phyloP scores from a whole-genome alignment of 768 basidiomycete genomes.

The Lentinula raphanica region DNA sequence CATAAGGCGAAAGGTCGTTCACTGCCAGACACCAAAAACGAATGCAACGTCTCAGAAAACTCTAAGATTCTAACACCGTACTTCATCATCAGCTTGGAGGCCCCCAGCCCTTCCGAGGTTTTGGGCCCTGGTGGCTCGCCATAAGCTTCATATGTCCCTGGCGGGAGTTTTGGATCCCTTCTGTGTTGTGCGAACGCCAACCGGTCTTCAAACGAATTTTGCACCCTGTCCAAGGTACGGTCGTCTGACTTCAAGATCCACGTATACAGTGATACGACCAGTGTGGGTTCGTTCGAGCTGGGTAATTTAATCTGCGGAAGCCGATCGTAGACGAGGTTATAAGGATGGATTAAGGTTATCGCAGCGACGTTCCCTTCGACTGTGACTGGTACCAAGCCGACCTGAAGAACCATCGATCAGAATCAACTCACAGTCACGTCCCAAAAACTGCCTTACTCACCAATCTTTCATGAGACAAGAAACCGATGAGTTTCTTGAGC shows the following conservation, averaged over 20 bases:
- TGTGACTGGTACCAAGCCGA: neutral
- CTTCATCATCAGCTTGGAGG: neutral
- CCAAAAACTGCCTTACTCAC: no score
- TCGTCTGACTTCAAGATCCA: neutral
- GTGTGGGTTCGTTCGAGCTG: neutral
- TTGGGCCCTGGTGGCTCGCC: neutral
- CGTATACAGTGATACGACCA: neutral
- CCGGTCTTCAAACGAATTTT: neutral
- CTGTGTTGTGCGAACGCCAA: neutral
- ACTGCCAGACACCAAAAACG: neutral
- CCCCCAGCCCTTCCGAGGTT: neutral
- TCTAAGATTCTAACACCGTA: constrained; percentile 3
- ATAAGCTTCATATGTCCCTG: neutral
- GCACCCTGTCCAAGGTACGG: neutral
- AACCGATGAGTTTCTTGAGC: neutral
- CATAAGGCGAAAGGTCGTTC: constrained; percentile 2
- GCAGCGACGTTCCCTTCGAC: neutral
- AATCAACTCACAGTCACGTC: no score
- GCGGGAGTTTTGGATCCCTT: neutral
- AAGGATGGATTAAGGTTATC: neutral
- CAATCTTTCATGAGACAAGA: neutral
- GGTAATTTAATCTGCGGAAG: neutral
- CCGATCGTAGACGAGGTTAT: neutral
- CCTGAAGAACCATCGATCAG: neutral
- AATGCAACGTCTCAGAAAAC: neutral